Conservation (phyloP, 257 asterid genomes). For the Fraxinus excelsior region DNA sequence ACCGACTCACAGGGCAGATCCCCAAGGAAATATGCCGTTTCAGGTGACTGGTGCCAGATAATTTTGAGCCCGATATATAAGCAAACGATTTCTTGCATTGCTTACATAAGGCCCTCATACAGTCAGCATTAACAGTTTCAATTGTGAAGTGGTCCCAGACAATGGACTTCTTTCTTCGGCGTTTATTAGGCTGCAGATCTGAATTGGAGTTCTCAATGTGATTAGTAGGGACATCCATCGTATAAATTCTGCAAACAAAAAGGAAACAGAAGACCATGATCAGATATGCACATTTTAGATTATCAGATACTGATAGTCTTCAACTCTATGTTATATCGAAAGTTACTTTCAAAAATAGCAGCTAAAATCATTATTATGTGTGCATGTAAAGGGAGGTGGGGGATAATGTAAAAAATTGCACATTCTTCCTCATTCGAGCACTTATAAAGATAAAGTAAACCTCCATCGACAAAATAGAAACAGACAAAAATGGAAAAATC, state of each 20-base stretch:
- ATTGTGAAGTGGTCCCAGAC: slow-evolving; percentile 89
- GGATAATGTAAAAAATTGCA: neutral
- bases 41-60: slow-evolving; percentile 91
- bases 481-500: neutral
- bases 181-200: slow-evolving; percentile 56
- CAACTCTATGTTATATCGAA: neutral
- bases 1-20: slow-evolving; percentile 63
- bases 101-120: slow-evolving; percentile 73
- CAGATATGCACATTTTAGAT: slow-evolving; percentile 6
- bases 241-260: slow-evolving; percentile 39
- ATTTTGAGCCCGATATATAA: slow-evolving; percentile 72
- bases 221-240: slow-evolving; percentile 49
- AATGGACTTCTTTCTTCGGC: slow-evolving; percentile 75
- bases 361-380: too few relatives aligned
- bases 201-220: slow-evolving; percentile 47
- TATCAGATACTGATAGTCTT: neutral
- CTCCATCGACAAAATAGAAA: neutral
- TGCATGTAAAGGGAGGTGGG: neutral
- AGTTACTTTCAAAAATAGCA: neutral
- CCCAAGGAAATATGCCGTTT: slow-evolving; percentile 78
- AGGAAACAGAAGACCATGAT: slow-evolving; percentile 8
- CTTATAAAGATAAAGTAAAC: neutral
- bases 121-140: slow-evolving; percentile 46
- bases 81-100: slow-evolving; percentile 87
- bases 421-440: neutral